These are phyloP conservation scores for Aspergillus melleus DNA, from an alignment of 2,329 filamentous ascomycete genomes.

Conservation along the genomic window DNA sequence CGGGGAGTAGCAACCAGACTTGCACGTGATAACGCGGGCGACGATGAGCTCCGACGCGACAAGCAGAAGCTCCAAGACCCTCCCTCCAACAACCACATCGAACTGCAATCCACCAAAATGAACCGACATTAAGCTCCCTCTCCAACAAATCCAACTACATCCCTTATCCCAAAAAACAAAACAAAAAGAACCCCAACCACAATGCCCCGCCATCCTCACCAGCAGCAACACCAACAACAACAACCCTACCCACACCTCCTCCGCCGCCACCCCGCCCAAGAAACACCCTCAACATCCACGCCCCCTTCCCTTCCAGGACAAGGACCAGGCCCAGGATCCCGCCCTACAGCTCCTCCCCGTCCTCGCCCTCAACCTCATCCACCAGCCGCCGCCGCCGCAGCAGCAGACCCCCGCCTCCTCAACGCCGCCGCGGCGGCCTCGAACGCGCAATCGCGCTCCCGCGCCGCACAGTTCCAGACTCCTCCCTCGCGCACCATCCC, in stretches of 20 bases:
- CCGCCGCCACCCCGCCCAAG: conserved; percentile 6
- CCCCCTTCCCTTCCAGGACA: background rate
- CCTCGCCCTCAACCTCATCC: no score
- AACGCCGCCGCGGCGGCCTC: background rate
- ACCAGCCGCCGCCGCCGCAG: no score
- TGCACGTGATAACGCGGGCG: background rate
- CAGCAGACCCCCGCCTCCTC: background rate
- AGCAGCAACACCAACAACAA: conserved; percentile 10
- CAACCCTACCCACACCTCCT: conserved; percentile 5
- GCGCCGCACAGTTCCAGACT: conserved; percentile 30
- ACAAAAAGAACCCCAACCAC: conserved; percentile 1
- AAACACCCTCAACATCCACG: background rate
- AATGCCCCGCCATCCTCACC: conserved; percentile 26
- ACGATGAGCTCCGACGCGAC: background rate
- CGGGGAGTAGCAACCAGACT: background rate
- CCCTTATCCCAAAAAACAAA: background rate
- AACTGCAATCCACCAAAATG: background rate
- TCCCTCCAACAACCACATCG: background rate
- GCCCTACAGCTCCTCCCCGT: background rate
- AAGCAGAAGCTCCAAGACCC: background rate
- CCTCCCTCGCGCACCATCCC: conserved; percentile 31
- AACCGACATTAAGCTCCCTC: background rate
- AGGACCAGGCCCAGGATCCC: conserved; percentile 1
- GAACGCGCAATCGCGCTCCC: conserved; percentile 10
- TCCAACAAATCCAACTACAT: background rate